Conservation (phyloP, 1,284 basidiomycete species). For the Ceratobasidium sp. region DNA sequence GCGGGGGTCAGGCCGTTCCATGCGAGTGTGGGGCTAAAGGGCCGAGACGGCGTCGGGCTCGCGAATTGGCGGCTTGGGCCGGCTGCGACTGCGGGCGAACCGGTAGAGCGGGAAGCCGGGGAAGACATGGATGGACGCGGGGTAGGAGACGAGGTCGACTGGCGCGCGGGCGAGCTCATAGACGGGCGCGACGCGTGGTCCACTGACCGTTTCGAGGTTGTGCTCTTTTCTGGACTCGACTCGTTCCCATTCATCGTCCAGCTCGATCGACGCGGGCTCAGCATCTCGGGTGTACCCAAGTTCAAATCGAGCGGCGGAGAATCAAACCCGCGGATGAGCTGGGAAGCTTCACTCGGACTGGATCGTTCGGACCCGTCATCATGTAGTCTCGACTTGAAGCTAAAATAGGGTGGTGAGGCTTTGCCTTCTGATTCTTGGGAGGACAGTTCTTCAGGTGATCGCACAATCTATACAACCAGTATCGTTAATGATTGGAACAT, state of each 20-base stretch:
- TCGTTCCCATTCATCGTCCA: background rate
- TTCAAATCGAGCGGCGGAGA: constrained; percentile 4
- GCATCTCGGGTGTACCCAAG: constrained; percentile 2
- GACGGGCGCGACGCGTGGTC: background rate
- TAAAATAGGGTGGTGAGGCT: too few relatives aligned
- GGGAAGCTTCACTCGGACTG: constrained; percentile 26
- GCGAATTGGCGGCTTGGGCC: background rate
- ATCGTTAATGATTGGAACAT: background rate
- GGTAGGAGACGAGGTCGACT: background rate
- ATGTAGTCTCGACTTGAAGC: too few relatives aligned
- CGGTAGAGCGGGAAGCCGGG: constrained; percentile 3
- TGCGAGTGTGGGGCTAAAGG: constrained; percentile 27
- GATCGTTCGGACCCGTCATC: background rate
- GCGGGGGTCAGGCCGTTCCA: constrained; percentile 34
- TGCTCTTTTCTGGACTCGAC: background rate
- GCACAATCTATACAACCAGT: background rate
- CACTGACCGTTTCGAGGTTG: too few relatives aligned
- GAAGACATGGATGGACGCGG: background rate
- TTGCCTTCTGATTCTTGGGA: too few relatives aligned
- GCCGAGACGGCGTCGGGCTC: background rate
- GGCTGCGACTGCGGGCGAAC: background rate
- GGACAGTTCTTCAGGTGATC: background rate
- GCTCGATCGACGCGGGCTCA: background rate
- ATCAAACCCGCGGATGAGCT: constrained; percentile 32
- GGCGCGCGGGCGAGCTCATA: background rate